A percentile compares a stretch with the other conserved stretches of the same genome.
Conservation (phyloP, 108 stramenopile genomes). For the Conticribra guillardii region DNA sequence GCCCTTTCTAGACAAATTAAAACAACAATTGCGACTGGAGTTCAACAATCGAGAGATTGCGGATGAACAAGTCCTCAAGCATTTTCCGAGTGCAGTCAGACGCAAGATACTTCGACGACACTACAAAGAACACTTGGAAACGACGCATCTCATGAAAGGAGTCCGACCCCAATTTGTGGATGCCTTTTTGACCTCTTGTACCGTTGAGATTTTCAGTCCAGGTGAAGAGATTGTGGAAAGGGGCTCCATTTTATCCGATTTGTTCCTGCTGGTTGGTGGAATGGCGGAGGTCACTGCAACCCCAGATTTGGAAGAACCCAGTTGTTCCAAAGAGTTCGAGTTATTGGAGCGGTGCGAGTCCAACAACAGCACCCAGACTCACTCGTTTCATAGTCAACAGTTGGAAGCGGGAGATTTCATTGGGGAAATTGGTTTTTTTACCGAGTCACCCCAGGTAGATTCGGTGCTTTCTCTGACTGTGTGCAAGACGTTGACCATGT, state of each 20-base stretch:
- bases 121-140: slow-evolving; percentile 42
- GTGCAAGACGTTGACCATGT: slow-evolving; percentile 64
- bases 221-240: slow-evolving; percentile 59
- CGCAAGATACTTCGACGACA: slow-evolving; percentile 55
- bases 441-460: slow-evolving; percentile 56
- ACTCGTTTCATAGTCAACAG: too few species aligned
- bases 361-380: too few species aligned
- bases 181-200: slow-evolving; percentile 57
- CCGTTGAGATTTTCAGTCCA: slow-evolving; percentile 59
- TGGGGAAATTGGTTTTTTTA: slow-evolving; percentile 59
- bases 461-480: slow-evolving; percentile 48
- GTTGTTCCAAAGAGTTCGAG: too few species aligned
- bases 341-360: too few species aligned
- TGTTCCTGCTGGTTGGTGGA: slow-evolving; percentile 60
- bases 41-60: slow-evolving; percentile 56
- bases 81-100: slow-evolving; percentile 56
- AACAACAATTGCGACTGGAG: slow-evolving; percentile 48
- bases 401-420: slow-evolving; percentile 51
- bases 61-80: slow-evolving; percentile 53
- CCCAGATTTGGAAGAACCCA: background rate
- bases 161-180: slow-evolving; percentile 62
- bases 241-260: slow-evolving; percentile 52
- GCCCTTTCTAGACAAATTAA: slow-evolving; percentile 29
- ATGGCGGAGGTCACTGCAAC: slow-evolving; percentile 34
- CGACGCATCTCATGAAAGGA: slow-evolving; percentile 49